A percentile compares a stretch with the other conserved stretches of the same genome.
These are phyloP conservation scores for Waltergamsia citrina DNA, from an alignment of 2,329 filamentous ascomycete genomes.

Conservation along the genomic window DNA sequence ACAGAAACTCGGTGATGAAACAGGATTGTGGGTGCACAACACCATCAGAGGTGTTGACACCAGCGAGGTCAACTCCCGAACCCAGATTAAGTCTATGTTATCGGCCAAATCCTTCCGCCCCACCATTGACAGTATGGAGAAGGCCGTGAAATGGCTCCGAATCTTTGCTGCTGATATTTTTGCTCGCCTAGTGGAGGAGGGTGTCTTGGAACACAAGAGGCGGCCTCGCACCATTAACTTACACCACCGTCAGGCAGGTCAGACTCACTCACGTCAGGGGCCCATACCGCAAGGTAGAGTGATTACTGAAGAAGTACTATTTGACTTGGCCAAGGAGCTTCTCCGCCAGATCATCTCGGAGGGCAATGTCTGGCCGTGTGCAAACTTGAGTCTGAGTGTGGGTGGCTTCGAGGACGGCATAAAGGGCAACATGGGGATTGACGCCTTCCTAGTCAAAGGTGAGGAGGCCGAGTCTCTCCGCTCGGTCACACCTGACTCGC, in stretches of 20 bases:
- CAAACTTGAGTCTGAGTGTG: slow-evolving; percentile 81
- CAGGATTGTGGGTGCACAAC: slow-evolving; percentile 75
- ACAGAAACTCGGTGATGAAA: slow-evolving; percentile 71
- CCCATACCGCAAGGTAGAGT: slow-evolving; percentile 69
- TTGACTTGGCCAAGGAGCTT: slow-evolving; percentile 66
- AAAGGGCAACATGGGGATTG: slow-evolving; percentile 76
- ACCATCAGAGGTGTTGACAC: slow-evolving; percentile 77
- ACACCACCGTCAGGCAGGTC: slow-evolving; percentile 66
- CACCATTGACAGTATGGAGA: slow-evolving; percentile 66
- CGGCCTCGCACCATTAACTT: slow-evolving; percentile 79
- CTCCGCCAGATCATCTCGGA: slow-evolving; percentile 71
- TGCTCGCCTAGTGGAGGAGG: slow-evolving; percentile 81
- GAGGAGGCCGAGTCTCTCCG: slow-evolving; percentile 44
- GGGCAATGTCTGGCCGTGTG: slow-evolving; percentile 78
- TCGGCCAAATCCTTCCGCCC: slow-evolving; percentile 94
- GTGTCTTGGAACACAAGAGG: slow-evolving; percentile 76
- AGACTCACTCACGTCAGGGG: slow-evolving; percentile 64
- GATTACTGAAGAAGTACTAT: slow-evolving; percentile 63
- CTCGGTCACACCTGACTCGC: slow-evolving; percentile 11
- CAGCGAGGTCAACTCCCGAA: slow-evolving; percentile 82
- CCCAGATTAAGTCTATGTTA: slow-evolving; percentile 94
- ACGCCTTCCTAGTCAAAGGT: slow-evolving; percentile 72
- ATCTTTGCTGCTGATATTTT: slow-evolving; percentile 93
- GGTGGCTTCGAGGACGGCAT: slow-evolving; percentile 88
- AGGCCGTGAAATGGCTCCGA: slow-evolving; percentile 74